Conservation (phyloP, 306 rosid species). For the Casuarina cunninghamiana region DNA sequence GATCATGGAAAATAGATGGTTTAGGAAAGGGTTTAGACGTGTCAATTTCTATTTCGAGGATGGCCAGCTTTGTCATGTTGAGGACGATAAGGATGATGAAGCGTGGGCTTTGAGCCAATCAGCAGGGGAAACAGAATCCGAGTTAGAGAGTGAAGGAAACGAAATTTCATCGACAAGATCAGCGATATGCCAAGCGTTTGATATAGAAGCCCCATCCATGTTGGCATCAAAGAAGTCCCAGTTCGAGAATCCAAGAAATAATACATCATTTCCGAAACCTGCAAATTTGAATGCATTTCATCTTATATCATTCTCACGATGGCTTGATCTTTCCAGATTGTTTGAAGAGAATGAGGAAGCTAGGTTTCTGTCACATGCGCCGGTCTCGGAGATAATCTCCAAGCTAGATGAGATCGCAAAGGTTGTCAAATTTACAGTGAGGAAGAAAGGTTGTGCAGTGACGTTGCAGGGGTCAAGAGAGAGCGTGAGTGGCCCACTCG, state of each 20-base stretch:
- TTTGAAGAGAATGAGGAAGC: slow-evolving; percentile 81
- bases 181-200: slow-evolving; percentile 82
- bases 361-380: slow-evolving; percentile 69
- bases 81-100: slow-evolving; percentile 11
- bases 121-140: slow-evolving; percentile 32
- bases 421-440: slow-evolving; percentile 69
- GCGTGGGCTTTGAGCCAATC: neutral
- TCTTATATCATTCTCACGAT: slow-evolving; percentile 71
- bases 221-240: neutral
- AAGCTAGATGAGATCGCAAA: slow-evolving; percentile 85
- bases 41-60: slow-evolving; percentile 54
- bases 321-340: slow-evolving; percentile 87
- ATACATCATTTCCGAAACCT: slow-evolving; percentile 42
- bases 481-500: slow-evolving; percentile 79
- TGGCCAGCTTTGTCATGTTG: slow-evolving; percentile 40
- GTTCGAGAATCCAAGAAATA: no score
- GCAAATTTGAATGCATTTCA: slow-evolving; percentile 92
- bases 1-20: slow-evolving; percentile 51
- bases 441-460: slow-evolving; percentile 89
- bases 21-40: slow-evolving; percentile 44
- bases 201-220: slow-evolving; percentile 39
- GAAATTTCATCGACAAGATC: slow-evolving; percentile 43
- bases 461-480: slow-evolving; percentile 84
- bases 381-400: slow-evolving; percentile 68
- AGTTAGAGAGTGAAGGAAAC: slow-evolving; percentile 25